A percentile compares a stretch with the other conserved stretches of the same genome.
Conservation (phyloP, 345 rosid genomes). For the Aethionema arabicum region DNA sequence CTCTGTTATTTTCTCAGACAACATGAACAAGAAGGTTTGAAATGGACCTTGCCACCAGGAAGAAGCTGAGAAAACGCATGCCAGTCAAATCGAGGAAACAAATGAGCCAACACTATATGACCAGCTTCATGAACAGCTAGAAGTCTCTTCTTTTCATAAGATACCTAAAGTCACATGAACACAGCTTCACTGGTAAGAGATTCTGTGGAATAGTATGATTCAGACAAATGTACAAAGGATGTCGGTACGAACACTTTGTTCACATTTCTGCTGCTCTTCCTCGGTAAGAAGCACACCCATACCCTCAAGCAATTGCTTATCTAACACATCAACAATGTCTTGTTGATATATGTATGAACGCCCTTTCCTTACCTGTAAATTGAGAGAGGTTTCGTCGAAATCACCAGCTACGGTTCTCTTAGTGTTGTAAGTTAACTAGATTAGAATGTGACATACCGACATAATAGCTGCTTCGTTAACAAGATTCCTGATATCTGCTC, state of each 20-base stretch:
- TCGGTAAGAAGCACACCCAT: slow-evolving; percentile 97
- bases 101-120: slow-evolving; percentile 83
- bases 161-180: slow-evolving; percentile 50
- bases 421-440: slow-evolving; percentile 2
- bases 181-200: slow-evolving; percentile 25
- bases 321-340: slow-evolving; percentile 87
- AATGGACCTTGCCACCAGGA: slow-evolving; percentile 89
- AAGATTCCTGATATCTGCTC: slow-evolving; percentile 94
- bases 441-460: slow-evolving; percentile 64
- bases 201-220: slow-evolving; percentile 10
- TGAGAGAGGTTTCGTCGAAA: slow-evolving; percentile 20
- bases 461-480: slow-evolving; percentile 97
- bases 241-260: slow-evolving; percentile 66
- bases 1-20: slow-evolving; percentile 5
- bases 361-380: slow-evolving; percentile 80
- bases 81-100: slow-evolving; percentile 97
- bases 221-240: slow-evolving; percentile 14
- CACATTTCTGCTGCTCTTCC: slow-evolving; percentile 91
- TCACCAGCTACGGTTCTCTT: slow-evolving; percentile 19
- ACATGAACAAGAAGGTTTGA: slow-evolving; percentile 2
- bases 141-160: slow-evolving; percentile 80
- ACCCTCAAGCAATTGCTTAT: slow-evolving; percentile 96
- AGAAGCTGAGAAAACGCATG: slow-evolving; percentile 99
- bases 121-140: slow-evolving; percentile 98
- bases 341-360: slow-evolving; percentile 76